Evolutionary conservation across 192 early-diverging fungal genomes (phyloP).

Genomic region (Coemansia sp.): DNA sequence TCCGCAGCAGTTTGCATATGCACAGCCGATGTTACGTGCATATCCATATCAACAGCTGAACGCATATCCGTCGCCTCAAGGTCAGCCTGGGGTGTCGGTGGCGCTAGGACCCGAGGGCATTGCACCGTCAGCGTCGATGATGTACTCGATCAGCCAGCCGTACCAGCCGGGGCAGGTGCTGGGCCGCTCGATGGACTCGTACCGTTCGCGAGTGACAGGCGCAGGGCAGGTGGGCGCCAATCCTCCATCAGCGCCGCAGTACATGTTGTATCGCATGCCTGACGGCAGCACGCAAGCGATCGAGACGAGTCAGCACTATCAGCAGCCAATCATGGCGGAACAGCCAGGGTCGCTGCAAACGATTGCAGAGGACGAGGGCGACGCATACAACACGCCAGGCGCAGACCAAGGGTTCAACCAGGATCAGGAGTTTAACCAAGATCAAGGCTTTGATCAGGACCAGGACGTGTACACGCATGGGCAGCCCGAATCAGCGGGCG

Average conservation of each 20-base stretch:
- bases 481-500: background rate
- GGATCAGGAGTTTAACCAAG: background rate
- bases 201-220: conserved; percentile 35
- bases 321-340: background rate
- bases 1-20: conserved; percentile 32
- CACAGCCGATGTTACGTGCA: conserved; percentile 32
- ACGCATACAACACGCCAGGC: conserved; percentile 1
- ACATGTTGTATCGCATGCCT: conserved; percentile 54
- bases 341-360: conserved; percentile 36
- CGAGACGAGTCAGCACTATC: conserved; percentile 24
- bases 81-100: conserved; percentile 15
- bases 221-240: background rate
- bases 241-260: conserved; percentile 18
- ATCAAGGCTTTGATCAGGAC: background rate
- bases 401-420: background rate
- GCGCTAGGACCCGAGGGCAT: conserved; percentile 25
- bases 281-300: conserved; percentile 38
- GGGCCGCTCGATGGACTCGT: conserved; percentile 38
- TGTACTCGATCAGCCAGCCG: conserved; percentile 52
- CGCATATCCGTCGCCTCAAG: conserved; percentile 18
- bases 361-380: conserved; percentile 48
- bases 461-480: background rate
- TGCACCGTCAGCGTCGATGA: conserved; percentile 14
- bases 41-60: conserved; percentile 39
- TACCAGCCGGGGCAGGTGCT: conserved; percentile 55